A percentile compares a stretch with the other conserved stretches of the same genome.
phyloP scores from a whole-genome alignment of 2,329 filamentous ascomycete species.

The Drechslerella dactyloides region DNA sequence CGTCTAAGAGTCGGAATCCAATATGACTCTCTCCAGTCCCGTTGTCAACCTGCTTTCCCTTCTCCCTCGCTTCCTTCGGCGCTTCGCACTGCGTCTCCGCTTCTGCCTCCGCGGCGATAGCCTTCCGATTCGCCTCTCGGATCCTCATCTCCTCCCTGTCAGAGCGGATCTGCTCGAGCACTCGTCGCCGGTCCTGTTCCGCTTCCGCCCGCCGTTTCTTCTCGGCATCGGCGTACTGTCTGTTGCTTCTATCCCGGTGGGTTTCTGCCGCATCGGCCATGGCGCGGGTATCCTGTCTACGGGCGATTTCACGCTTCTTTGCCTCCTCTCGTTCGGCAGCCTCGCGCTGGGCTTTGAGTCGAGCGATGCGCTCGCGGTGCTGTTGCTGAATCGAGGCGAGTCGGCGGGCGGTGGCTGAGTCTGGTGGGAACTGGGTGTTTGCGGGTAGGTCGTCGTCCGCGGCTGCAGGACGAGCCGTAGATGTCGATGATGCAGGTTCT shows the following conservation, averaged over 20 bases:
- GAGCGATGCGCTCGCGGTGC: conserved; percentile 42
- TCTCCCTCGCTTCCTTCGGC: conserved; percentile 8
- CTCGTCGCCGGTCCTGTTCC: conserved; percentile 34
- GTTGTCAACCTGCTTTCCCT: conserved; percentile 12
- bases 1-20: conserved; percentile 40
- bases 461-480: neutral
- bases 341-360: conserved; percentile 39
- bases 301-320: conserved; percentile 33
- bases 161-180: conserved; percentile 44
- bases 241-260: conserved; percentile 21
- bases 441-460: conserved; percentile 14
- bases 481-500: conserved; percentile 1
- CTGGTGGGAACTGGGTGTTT: conserved; percentile 45
- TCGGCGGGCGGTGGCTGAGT: conserved; percentile 31
- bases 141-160: conserved; percentile 46
- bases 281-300: conserved; percentile 34
- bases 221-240: conserved; percentile 41
- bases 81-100: conserved; percentile 6
- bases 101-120: conserved; percentile 47
- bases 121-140: conserved; percentile 43
- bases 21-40: conserved; percentile 26
- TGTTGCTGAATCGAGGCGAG: conserved; percentile 42
- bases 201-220: conserved; percentile 37
- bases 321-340: conserved; percentile 35
- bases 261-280: conserved; percentile 30